These are phyloP conservation scores for Chaetoscypha palmicola DNA, from an alignment of 2,329 filamentous ascomycete species.

Conservation along the genomic window DNA sequence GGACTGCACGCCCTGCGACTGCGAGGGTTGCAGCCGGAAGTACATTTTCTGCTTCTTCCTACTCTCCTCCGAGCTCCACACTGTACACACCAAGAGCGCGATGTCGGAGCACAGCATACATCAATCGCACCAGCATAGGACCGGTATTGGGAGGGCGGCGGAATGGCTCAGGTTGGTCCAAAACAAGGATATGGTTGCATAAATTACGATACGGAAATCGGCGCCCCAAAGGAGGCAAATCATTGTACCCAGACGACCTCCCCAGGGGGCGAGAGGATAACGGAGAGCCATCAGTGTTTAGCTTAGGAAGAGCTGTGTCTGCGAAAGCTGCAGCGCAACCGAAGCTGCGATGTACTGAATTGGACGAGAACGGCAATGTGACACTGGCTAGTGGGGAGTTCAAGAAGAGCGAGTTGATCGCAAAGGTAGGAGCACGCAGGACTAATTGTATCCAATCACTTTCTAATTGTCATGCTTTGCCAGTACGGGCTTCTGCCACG, in stretches of 20 bases:
- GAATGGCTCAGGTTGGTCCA: constrained; percentile 13
- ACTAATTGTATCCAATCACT: background rate
- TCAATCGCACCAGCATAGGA: too few relatives aligned
- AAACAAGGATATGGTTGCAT: constrained; percentile 21
- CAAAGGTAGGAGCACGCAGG: constrained; percentile 55
- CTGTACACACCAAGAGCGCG: background rate
- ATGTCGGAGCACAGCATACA: too few relatives aligned
- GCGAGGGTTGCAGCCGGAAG: background rate
- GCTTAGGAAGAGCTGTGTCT: constrained; percentile 60
- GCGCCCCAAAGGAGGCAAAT: constrained; percentile 24
- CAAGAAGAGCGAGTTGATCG: constrained; percentile 94
- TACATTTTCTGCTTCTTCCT: constrained; percentile 20
- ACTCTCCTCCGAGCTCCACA: constrained; percentile 14
- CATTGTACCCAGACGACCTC: constrained; percentile 50
- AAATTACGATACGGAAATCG: constrained; percentile 20
- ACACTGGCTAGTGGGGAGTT: constrained; percentile 93
- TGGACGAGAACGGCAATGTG: constrained; percentile 86
- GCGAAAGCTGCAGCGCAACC: constrained; percentile 77
- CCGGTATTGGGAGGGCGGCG: constrained; percentile 10
- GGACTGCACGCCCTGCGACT: too few relatives aligned
- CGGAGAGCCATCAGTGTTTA: constrained; percentile 56
- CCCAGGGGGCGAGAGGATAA: constrained; percentile 52
- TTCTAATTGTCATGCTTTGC: constrained; percentile 21
- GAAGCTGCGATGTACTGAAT: constrained; percentile 85
- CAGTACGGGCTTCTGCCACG: constrained; percentile 88